Base-by-base conservation (phyloP, 352 stramenopile genomes). In the Pythium brassicae region DNA sequence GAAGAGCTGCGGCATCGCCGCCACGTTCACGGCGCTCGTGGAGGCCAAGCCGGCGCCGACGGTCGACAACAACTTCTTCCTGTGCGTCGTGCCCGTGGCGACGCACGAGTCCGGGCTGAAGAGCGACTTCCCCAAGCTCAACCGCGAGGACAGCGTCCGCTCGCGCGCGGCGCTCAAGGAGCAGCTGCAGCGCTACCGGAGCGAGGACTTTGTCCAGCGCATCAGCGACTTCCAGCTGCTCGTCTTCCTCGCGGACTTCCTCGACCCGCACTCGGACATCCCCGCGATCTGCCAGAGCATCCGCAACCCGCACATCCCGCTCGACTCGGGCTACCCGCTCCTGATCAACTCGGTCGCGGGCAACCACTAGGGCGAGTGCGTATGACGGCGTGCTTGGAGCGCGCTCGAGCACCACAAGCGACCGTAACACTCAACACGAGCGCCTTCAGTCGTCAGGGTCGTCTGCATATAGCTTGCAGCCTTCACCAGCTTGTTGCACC, bases 31-130 rank as follows among this genome's bases (percentile, higher is more conserved):
- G 19, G 97, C 95, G 34, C 92, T 99, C 56, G 94, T 99, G 47
- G 96, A 99, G 65, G 95, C 92, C 53, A 99, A 99, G 69, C 66
- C 82, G 12, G 74, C 89, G 3, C 78, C 66, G 8, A 86, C 90
- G 57, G 76, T 99, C 15, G 94, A 99, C 78, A 98, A 97, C 69
- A 98, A 97, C 70, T 99, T 99, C 66, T 99, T 99, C 66, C 66
- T 99, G 23, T 97, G 86, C 45, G 87, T 98, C 23, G 95, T 99
- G 44, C 95, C 97, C 3, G 98, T 99, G 63, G 79, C 93, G 59
- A 92, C 94, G 61, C 92, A 98, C 72, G 84, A 97, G 50, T 98
- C 89, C 4, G 77, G 78, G 17, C 91, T 98, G 61, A 86, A 97
- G 34, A 83, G 76, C 61, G 78, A 97, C 46, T 99, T 99, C 69